Conservation (phyloP, 2,329 filamentous ascomycete species). For the Xylariaceae sp. region DNA sequence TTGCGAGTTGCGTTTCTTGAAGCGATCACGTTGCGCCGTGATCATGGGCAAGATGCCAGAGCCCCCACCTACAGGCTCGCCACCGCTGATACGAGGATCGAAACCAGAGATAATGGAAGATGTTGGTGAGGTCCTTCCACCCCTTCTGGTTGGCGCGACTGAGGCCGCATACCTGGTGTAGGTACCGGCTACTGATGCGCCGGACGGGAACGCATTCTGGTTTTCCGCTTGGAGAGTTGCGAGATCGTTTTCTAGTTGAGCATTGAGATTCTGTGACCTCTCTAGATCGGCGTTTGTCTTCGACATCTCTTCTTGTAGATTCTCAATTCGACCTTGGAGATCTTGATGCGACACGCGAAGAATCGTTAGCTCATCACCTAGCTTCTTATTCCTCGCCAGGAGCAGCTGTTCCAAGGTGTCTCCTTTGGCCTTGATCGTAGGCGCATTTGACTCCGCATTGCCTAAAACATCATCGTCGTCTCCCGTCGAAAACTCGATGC, state of each 20-base stretch:
- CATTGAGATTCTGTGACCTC: conserved; percentile 74
- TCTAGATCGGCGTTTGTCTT: conserved; percentile 81
- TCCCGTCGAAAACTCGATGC: conserved; percentile 91
- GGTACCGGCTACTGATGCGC: conserved; percentile 87
- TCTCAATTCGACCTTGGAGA: conserved; percentile 71
- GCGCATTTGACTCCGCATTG: conserved; percentile 44
- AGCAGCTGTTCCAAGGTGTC: conserved; percentile 88
- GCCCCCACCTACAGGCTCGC: conserved; percentile 65
- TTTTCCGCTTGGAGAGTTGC: conserved; percentile 81
- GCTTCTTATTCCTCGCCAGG: conserved; percentile 90
- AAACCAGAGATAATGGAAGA: conserved; percentile 99
- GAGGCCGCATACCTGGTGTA: conserved; percentile 75
- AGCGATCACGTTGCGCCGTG: conserved; percentile 92
- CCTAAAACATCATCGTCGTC: conserved; percentile 66
- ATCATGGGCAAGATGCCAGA: conserved; percentile 96
- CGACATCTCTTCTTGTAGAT: conserved; percentile 77
- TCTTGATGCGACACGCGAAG: conserved; percentile 92
- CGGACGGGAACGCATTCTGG: conserved; percentile 77
- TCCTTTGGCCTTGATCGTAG: conserved; percentile 54
- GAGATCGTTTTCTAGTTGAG: conserved; percentile 87
- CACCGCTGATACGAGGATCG: conserved; percentile 57
- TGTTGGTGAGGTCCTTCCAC: conserved; percentile 75
- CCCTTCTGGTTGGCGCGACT: conserved; percentile 54
- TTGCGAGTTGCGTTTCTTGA: conserved; percentile 91
- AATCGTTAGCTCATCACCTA: conserved; percentile 88